These are phyloP conservation scores for Myxozyma neotropica DNA, from an alignment of 805 yeast genomes.

Conservation along the genomic window DNA sequence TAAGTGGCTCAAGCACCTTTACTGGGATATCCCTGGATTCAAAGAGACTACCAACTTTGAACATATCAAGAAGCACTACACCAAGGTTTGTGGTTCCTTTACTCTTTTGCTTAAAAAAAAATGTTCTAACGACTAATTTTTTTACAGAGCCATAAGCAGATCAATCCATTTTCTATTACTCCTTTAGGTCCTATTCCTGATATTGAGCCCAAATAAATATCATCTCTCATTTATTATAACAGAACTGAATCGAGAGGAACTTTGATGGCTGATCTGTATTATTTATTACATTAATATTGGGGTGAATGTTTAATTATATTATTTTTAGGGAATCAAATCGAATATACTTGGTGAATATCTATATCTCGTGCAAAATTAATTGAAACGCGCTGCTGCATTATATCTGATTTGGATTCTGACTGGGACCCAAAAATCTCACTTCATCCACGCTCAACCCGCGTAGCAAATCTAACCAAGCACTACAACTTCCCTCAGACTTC, in stretches of 20 bases:
- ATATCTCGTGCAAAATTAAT: too few relatives aligned
- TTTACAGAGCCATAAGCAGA: conserved; percentile 61
- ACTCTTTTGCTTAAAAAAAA: too few relatives aligned
- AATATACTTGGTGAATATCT: too few relatives aligned
- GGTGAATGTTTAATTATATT: too few relatives aligned
- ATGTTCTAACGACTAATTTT: not conserved
- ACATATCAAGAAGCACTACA: conserved; percentile 90
- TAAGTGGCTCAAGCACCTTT: conserved; percentile 78
- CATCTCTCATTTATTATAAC: too few relatives aligned
- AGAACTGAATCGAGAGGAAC: too few relatives aligned
- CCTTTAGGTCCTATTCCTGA: conserved; percentile 88
- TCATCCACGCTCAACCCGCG: not conserved
- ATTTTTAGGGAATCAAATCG: too few relatives aligned
- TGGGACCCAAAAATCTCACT: not conserved
- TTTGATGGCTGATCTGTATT: too few relatives aligned
- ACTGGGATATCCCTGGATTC: conserved; percentile 78
- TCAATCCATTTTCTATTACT: conserved; percentile 82
- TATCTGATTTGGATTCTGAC: not conserved
- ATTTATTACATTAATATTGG: too few relatives aligned
- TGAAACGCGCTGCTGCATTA: too few relatives aligned
- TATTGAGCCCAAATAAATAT: conserved; percentile 50
- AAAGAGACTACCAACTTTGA: conserved; percentile 79
- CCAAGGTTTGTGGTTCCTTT: conserved; percentile 49
- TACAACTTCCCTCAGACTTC: too few relatives aligned
- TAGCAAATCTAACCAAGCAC: not conserved